Base-by-base conservation (phyloP, 192 early-diverging fungal genomes). In the Bifiguratus adelaidae region DNA sequence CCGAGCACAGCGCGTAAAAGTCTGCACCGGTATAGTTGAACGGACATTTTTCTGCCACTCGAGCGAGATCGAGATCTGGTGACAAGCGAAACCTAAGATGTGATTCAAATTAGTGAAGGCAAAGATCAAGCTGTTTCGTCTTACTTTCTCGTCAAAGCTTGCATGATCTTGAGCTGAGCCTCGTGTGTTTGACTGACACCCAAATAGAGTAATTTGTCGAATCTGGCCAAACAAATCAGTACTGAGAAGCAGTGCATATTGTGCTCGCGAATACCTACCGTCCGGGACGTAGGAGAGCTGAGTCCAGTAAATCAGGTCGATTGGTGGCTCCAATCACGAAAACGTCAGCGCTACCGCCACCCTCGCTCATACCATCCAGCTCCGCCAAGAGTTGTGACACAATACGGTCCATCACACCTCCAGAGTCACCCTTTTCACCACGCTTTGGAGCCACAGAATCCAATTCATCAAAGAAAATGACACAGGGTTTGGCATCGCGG, bases 291-390 rank as follows among this genome's bases (percentile, higher is more conserved):
- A 99, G 60, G 38, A 99, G 59, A 4, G 95, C 92, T 1, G 83
- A 82, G 45, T 99, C 97, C 7, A 99, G 60, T 32, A 99, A 68
- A 73, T 99, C 97, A 0, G 97, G 97, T 23, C 97, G 67, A 66
- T 99, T 99, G 11, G 97, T 99, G 0, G 95, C 97, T 5, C 91
- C 97, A 69, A 99, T 94, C 2, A 96, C 92, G 85, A 99, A 97
- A 11, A 99, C 92, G 53, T 88, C 78, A 2, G 74, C 69, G 4
- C 68, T 55, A 2, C 73, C 78, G 6, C 63, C 59, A 16, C 63
- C 66, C 38, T 75, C 71, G 23, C 81, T 74, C 81, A 97, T 90
- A 13, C 90, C 92, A 56, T 99, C 96, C 52, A 99, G 70, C 51
- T 99, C 96, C 1, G 95, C 93, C 5, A 99, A 60, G 27, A 99